These are phyloP conservation scores for Trichosporon ovoides DNA, from an alignment of 1,284 basidiomycete genomes.

Conservation along the genomic window DNA sequence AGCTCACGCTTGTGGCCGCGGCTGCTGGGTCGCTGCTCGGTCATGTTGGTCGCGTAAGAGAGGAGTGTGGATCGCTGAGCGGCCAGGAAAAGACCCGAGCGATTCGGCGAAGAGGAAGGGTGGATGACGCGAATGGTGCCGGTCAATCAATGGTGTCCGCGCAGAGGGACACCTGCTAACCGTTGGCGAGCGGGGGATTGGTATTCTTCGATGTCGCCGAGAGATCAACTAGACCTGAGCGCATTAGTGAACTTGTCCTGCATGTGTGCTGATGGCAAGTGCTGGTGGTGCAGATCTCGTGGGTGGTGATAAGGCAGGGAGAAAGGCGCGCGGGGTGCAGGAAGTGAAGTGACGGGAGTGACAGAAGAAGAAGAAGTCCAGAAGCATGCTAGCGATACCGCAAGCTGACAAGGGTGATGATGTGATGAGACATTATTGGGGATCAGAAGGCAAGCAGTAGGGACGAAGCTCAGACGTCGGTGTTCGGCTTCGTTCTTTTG, in stretches of 20 bases:
- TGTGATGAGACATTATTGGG: neutral
- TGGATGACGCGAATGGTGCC: neutral
- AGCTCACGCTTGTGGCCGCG: neutral
- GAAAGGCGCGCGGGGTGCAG: neutral
- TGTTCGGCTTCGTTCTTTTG: slow-evolving; percentile 5
- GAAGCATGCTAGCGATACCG: neutral
- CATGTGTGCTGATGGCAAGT: neutral
- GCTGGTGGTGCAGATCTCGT: neutral
- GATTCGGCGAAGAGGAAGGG: neutral
- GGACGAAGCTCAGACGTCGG: slow-evolving; percentile 2
- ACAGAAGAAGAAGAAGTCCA: neutral
- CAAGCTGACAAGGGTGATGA: neutral
- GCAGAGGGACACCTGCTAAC: neutral
- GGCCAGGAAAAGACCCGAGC: slow-evolving; percentile 1
- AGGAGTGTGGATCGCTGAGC: neutral
- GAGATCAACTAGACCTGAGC: neutral
- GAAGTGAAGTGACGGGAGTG: neutral
- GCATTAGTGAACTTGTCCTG: neutral
- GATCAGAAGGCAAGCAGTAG: slow-evolving; percentile 1
- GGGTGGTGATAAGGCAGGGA: neutral
- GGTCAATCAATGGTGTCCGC: neutral
- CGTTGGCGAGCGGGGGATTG: neutral
- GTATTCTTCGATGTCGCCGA: neutral
- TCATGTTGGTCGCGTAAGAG: neutral
- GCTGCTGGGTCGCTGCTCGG: neutral